Percentiles rank a stretch among this genome's conserved stretches.
Evolutionary conservation across 192 early-diverging fungal species (phyloP).

Genomic region (Backusella circina): DNA sequence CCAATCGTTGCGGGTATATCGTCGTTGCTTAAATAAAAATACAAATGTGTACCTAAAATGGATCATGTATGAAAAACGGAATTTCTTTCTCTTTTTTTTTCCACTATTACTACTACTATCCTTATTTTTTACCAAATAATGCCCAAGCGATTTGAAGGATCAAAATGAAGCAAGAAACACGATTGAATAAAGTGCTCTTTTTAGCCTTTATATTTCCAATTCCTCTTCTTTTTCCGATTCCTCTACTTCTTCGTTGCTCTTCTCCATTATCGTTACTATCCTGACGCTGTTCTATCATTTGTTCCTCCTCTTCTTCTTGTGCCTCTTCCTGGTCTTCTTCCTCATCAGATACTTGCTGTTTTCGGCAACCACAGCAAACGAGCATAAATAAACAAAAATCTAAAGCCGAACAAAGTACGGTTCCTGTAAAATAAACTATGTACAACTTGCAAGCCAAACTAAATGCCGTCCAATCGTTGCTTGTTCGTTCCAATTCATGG

Average conservation of each 20-base stretch:
- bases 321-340: neutral
- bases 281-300: neutral
- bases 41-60: constrained; percentile 10
- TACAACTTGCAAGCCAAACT: constrained; percentile 1
- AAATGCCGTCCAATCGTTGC: neutral
- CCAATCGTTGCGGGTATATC: neutral
- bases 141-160: constrained; percentile 7
- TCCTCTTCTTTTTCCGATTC: neutral
- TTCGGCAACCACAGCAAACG: neutral
- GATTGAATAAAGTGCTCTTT: neutral
- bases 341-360: neutral
- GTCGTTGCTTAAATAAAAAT: neutral
- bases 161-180: neutral
- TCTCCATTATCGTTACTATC: neutral
- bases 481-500: neutral
- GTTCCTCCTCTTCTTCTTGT: neutral
- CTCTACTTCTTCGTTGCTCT: neutral
- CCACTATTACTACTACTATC: neutral
- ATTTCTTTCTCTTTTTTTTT: neutral
- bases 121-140: constrained; percentile 7
- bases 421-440: constrained; percentile 8
- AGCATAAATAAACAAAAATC: neutral
- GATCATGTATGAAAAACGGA: neutral
- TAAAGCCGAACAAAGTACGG: neutral
- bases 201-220: neutral